Evolutionary conservation across 768 basidiomycete genomes (phyloP), one percentile per base, ranked within the genome.

Genomic region (Mycena sanguinolenta): DNA sequence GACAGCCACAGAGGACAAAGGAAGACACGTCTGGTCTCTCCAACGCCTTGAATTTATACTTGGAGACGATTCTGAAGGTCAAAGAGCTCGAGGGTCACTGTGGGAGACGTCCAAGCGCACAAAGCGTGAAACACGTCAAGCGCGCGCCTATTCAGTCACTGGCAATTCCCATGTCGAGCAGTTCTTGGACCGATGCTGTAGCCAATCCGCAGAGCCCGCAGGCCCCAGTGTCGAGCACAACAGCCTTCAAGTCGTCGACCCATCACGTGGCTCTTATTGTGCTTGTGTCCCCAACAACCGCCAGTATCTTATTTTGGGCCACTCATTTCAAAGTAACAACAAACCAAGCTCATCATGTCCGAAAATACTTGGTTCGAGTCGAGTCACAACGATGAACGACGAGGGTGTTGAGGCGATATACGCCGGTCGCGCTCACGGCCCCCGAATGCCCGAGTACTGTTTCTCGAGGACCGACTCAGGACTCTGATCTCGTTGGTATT

Each of bases 121-220:
- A 55, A 64, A 64, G 63, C 54, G 42, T 54, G 19, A 57, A 30
- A 60, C 32, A 39, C 44, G 7, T 42, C 53, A 62, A 68, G 67
- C 67, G 67, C 67, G 60, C 67, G 67, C 54, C 60, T 62, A 34
- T 28, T 27, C 28, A 5, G n/a, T n/a, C 12, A 8, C 7, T 12
- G n/a, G n/a, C n/a, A n/a, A n/a, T 30, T 60, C 38, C 28, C 65
- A 53, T 53, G 50, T 42, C 49, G 49, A 55, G 53, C 30, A 34
- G 16, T 27, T 23, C 14, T 21, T 30, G 8, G 28, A 19, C 58
- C 39, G 25, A 58, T 39, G 25, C 38, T 27, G 25, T 42, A 19
- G 25, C 5, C 36, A 44, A n/a, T 39, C 30, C 38, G 38, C 57
- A 14, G 39, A 14, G 36, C 36, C 16, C 39, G 39, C 21, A 7